A percentile compares a stretch with the other conserved stretches of the same genome.
Evolutionary conservation across 2,329 filamentous ascomycete species (phyloP).

Genomic region (Colletotrichum truncatum): DNA sequence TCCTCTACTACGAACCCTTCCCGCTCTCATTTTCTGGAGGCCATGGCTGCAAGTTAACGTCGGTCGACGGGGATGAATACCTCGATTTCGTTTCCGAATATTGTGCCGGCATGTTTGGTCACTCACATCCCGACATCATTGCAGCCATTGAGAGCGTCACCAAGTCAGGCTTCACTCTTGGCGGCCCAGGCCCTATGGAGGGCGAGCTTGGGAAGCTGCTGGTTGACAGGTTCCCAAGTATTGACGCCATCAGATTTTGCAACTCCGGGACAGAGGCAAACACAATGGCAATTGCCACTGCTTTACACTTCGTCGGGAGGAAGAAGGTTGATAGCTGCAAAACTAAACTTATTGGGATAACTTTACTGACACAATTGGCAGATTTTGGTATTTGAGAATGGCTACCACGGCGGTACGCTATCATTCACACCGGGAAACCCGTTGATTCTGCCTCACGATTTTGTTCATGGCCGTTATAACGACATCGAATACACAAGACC

Average conservation of each 20-base stretch:
- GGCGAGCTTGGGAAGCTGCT: constrained; percentile 59
- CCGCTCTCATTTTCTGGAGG: constrained; percentile 51
- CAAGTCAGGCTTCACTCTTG: constrained; percentile 61
- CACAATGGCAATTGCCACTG: constrained; percentile 64
- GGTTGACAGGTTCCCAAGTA: constrained; percentile 57
- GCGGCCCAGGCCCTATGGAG: constrained; percentile 62
- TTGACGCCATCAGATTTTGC: constrained; percentile 68
- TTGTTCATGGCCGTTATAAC: constrained; percentile 70
- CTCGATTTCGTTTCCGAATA: constrained; percentile 71
- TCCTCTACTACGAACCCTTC: constrained; percentile 54
- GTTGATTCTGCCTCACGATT: constrained; percentile 61
- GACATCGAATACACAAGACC: constrained; percentile 56
- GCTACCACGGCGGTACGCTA: constrained; percentile 60
- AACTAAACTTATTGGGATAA: accelerated
- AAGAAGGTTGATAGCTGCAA: constrained; percentile 45
- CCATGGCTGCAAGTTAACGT: constrained; percentile 45
- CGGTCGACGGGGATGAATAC: constrained; percentile 57
- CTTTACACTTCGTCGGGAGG: constrained; percentile 54
- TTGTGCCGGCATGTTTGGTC: constrained; percentile 72
- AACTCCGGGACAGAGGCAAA: constrained; percentile 76
- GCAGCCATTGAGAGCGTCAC: constrained; percentile 56
- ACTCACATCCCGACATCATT: constrained; percentile 66
- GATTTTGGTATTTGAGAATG: constrained; percentile 56
- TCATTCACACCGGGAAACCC: constrained; percentile 46
- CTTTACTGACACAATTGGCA: not conserved